A percentile compares a stretch with the other conserved stretches of the same genome.
Conservation (phyloP, 192 early-diverging fungal genomes). For the Geranomyces variabilis region DNA sequence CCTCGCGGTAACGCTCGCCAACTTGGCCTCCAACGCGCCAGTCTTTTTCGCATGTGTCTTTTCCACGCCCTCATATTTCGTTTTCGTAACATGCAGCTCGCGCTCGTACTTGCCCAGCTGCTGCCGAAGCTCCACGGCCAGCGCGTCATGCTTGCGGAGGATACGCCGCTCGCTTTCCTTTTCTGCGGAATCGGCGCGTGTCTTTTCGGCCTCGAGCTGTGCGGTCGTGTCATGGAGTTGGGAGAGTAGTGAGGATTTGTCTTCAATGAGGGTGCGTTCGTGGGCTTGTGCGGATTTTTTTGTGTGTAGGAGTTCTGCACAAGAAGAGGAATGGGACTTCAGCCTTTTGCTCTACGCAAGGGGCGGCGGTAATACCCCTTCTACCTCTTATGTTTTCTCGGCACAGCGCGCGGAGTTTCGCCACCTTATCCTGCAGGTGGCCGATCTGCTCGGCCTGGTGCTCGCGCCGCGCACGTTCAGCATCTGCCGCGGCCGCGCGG, state of each 20-base stretch:
- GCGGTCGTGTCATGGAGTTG: constrained; percentile 32
- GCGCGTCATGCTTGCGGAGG: constrained; percentile 38
- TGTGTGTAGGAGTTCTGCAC: constrained; percentile 53
- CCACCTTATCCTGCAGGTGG: constrained; percentile 44
- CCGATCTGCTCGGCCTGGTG: constrained; percentile 49
- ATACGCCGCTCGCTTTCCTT: constrained; percentile 50
- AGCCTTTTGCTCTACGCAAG: constrained; percentile 5
- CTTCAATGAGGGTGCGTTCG: constrained; percentile 54
- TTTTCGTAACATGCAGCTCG: constrained; percentile 34
- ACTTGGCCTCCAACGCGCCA: constrained; percentile 25
- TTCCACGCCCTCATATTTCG: constrained; percentile 37
- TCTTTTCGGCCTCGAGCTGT: constrained; percentile 38
- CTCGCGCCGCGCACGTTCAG: constrained; percentile 47
- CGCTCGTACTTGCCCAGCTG: constrained; percentile 42
- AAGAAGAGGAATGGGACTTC: neutral
- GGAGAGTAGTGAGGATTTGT: constrained; percentile 45
- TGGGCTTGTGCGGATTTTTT: constrained; percentile 48
- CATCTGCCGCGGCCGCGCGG: constrained; percentile 44
- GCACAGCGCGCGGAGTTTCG: constrained; percentile 47
- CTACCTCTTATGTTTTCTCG: constrained; percentile 53
- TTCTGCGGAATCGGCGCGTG: constrained; percentile 41
- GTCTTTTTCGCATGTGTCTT: constrained; percentile 31
- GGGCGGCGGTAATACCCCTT: no score
- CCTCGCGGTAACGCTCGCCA: constrained; percentile 43
- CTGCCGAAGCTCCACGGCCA: constrained; percentile 41